Evolutionary conservation across 768 basidiomycete genomes (phyloP), one percentile per base, ranked within the genome.

Genomic region (Lactifluus pinguis): DNA sequence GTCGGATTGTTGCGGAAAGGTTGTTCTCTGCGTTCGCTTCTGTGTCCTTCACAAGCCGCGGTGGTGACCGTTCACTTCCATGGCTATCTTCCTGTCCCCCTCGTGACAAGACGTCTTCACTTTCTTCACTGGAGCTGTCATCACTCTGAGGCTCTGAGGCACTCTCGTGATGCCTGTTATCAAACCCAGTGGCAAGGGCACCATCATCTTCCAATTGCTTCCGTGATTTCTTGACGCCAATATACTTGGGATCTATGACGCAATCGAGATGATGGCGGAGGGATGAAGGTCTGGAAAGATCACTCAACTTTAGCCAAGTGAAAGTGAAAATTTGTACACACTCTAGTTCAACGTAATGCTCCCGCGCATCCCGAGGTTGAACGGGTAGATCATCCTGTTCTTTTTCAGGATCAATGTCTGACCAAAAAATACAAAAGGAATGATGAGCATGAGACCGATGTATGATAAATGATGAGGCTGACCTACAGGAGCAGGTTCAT

Each of bases 331-430:
- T 53, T 52, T 29, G 25, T 25, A 74, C 82, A 62, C 70, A 92
- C 89, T 89, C 90, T 42, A 95, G 89, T 67, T 89, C 84, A 47
- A 92, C 69, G 71, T 95, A 97, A 72, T 95, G 93, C 66, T 86
- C 85, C 67, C 86, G 78, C 0, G 73, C 76, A 42, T 67, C 71
- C 41, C 71, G 53, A n/a, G 21, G 19, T 8, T 32, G 63, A 4
- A n/a, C 63, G 47, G 79, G 69, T 48, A 63, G 64, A 25, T 60
- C 59, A 52, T 69, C 68, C 19, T 70, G 73, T 62, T 78, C 75
- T 42, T 80, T 76, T 50, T 74, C 72, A 15, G 72, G 71, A 66
- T 81, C 77, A 19, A 72, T 69, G 36, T 76, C 80, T 61, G 77
- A 70, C 41, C 2, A 47, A 55, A 21, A 47, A 47, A 44, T 36